Evolutionary conservation across 768 basidiomycete species (phyloP), one percentile per base, ranked within the genome.

Genomic region (Gloeopeniophorella convolvens): DNA sequence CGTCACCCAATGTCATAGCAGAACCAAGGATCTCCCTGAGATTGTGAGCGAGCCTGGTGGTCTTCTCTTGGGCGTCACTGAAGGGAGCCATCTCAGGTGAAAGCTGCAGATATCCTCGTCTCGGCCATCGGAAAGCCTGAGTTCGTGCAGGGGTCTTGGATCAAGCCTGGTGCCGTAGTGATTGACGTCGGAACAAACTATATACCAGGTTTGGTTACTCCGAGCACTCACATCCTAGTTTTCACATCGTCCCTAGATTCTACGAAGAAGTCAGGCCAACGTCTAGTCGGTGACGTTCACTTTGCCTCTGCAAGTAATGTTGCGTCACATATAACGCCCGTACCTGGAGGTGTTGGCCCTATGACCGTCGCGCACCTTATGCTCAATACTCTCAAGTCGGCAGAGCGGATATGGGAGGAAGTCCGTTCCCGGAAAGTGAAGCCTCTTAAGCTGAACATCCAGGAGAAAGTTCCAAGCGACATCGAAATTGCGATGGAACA

Each of bases 321-420:
- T 51, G 95, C 96, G 1, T 88, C 89, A 2, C 71, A 85, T 68
- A 96, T 99, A 61, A 99, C 96, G 0, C 96, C 96, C 18, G 96
- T 99, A 21, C 96, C 96, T 0, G 96, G 96, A 66, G 96, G 96
- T 50, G 96, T 99, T 45, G 96, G 96, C 11, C 96, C 96, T n/a
- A 96, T 98, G 94, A 99, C 96, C 12, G 96, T 99, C 50, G 96
- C 96, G 18, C 77, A 97, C 73, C 82, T 99, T 56, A 97, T 99
- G 94, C 78, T 83, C 62, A 99, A 98, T 69, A 95, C 94, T 1
- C 71, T 91, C 58, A 72, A 76, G 56, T 85, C 91, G 41, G 93
- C 94, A 20, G 78, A 88, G 65, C 82, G 89, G 44, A 75, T 82
- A 43, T 93, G 87, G 77, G 79, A 86, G 57, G 73, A 79, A 43